Evolutionary conservation across 495 filamentous ascomycete genomes (phyloP), one percentile per base, ranked within the genome.

Genomic region (Aspergillus olivimuriae): DNA sequence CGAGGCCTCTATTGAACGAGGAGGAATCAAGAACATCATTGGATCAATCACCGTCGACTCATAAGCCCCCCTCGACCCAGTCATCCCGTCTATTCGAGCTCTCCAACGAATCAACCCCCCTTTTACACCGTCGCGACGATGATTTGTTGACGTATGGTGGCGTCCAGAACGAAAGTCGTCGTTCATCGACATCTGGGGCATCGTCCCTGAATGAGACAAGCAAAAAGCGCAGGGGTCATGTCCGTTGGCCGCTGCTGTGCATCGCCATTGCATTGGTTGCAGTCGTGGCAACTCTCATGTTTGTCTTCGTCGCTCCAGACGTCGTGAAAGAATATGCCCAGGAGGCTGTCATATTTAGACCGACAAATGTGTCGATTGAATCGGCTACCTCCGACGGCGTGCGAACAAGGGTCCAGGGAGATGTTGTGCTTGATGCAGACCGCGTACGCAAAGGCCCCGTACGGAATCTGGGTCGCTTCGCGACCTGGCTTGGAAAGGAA

Each of bases 261-360:
- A 72, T 77, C 4, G 61, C 83, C 8, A 15, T 60, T 3, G 11
- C 76, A 8, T 52, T 87, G 17, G 73, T 66, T 4, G 56, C 62
- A 1, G 52, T 78, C n/a, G 43, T 82, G 28, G 47, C 50, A 0
- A 73, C 79, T 35, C 50, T 84, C 28, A 65, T 74, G 19, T 77
- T 75, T 57, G 89, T 80, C 1, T 94, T 96, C 68, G 75, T 92
- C 38, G 80, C 83, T 2, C 91, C 92, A 2, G 80, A 80, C 19
- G 76, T 82, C 4, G 77, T 91, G 15, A 81, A 94, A 59, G 77
- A 85, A 57, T 98, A 98, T 62, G 86, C 82, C 5, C 80, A 86
- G 57, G 72, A 92, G 59, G 89, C 92, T 4, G 70, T 82, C 16
- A 77, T 89, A 4, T 77, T 97, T 50, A 77, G 89, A 48, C 83